Conservation (phyloP, 352 stramenopile species). For the Phytophthora pini region DNA sequence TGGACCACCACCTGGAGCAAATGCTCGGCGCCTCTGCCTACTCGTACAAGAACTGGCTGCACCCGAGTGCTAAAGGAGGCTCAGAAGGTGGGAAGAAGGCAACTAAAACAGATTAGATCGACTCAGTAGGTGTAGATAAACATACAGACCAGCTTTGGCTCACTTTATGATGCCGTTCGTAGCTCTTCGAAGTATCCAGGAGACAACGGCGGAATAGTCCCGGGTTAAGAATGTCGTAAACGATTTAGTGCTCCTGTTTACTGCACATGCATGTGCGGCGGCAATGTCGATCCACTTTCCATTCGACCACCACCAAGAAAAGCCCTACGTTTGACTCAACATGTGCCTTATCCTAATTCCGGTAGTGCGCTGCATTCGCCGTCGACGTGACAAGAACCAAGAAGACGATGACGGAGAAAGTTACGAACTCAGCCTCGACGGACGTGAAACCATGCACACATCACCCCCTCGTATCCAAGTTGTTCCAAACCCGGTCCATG, state of each 20-base stretch:
- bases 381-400: constrained; percentile 12
- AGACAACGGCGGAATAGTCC: no score
- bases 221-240: constrained; percentile 5
- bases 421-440: constrained; percentile 6
- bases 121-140: background rate
- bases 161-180: no score
- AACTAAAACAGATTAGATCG: constrained; percentile 17
- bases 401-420: constrained; percentile 2
- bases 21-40: constrained; percentile 32
- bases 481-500: background rate
- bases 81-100: constrained; percentile 11
- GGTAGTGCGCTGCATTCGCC: constrained; percentile 5
- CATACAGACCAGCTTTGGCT: background rate
- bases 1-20: constrained; percentile 49
- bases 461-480: constrained; percentile 8
- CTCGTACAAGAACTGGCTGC: constrained; percentile 58
- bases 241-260: constrained; percentile 12
- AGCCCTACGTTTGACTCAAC: background rate
- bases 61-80: constrained; percentile 29
- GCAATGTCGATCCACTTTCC: constrained; percentile 7
- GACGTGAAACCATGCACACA: background rate
- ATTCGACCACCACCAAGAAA: background rate
- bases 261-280: constrained; percentile 1
- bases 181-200: no score
- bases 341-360: constrained; percentile 12